Base-by-base conservation (phyloP, 306 rosid genomes). In the Medicago lupulina region DNA sequence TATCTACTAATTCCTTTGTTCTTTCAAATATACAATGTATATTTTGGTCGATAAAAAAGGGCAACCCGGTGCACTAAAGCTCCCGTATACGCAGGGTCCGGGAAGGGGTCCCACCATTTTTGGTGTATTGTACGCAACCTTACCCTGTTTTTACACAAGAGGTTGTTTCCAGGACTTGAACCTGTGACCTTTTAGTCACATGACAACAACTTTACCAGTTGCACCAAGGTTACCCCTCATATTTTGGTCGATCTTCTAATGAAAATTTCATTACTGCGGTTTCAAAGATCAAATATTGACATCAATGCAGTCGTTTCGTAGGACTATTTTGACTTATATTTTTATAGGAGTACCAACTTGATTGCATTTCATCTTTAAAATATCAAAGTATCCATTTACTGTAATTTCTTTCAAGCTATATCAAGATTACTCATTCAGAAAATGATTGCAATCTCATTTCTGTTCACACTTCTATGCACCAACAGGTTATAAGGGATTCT, bases 401-500 rank as follows among this genome's bases (percentile, higher is more conserved):
- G 16, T 59, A 47, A 28, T 50, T 72, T 64, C 62, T 53, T 41
- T 64, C 19, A 44, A 53, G 47, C 34, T 34, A 15, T 34, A 41
- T 73, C n/a, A 13, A 55, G 18, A 54, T 38, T 55, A 12, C 61
- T 73, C 55, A 19, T 47, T 23, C 19, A 10, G 39, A 14, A 63
- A 12, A 28, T 18, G 63, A 65, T 67, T 77, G 15, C 15, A 38
- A 9, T 51, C 40, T 62, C 15, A 25, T 2, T 43, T 11, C 4
- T 19, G 25, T 46, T 79, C 70, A 25, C 54, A n/a, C n/a, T 74
- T 71, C 77, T 69, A 50, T 68, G 68, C 38, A 51, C 58, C 16
- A 17, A 75, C 86, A 96, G 99, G 98, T 96, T 21, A 71, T 92
- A 19, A 84, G 87, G 51, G 90, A 85, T 58, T 85, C 99, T 3